Conservation (phyloP, 2,329 filamentous ascomycete species). For the Penicillium rolfsii region DNA sequence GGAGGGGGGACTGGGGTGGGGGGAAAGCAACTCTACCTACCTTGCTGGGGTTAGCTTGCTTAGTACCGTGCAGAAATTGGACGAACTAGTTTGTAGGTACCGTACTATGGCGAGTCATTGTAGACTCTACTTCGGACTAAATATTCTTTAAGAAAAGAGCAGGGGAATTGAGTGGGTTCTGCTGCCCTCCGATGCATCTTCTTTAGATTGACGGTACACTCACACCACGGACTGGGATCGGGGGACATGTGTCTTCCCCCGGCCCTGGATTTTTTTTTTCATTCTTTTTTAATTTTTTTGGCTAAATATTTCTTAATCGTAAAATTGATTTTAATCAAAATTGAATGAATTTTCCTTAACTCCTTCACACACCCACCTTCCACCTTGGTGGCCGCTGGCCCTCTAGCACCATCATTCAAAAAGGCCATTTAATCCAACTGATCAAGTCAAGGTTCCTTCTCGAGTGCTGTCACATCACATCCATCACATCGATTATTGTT, state of each 20-base stretch:
- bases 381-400: slow-evolving; percentile 9
- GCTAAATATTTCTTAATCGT: slow-evolving; percentile 1
- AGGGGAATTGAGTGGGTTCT: slow-evolving; percentile 22
- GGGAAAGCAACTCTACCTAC: slow-evolving; percentile 3
- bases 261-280: neutral
- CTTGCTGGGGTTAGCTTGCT: neutral
- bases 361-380: slow-evolving; percentile 3
- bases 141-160: slow-evolving; percentile 9
- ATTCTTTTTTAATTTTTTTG: slow-evolving; percentile 5
- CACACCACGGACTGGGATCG: neutral
- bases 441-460: neutral
- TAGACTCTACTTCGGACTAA: slow-evolving; percentile 14
- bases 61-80: slow-evolving; percentile 18
- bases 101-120: slow-evolving; percentile 1
- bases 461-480: neutral
- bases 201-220: slow-evolving; percentile 13
- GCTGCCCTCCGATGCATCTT: slow-evolving; percentile 3
- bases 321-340: neutral
- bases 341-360: neutral
- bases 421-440: neutral
- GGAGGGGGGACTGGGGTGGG: slow-evolving; percentile 9
- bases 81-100: neutral
- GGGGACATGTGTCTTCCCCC: slow-evolving; percentile 7
- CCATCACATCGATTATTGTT: neutral
- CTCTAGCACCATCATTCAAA: slow-evolving; percentile 9